Base-by-base conservation (phyloP, 495 filamentous ascomycete genomes). In the Xylaria bambusicola region DNA sequence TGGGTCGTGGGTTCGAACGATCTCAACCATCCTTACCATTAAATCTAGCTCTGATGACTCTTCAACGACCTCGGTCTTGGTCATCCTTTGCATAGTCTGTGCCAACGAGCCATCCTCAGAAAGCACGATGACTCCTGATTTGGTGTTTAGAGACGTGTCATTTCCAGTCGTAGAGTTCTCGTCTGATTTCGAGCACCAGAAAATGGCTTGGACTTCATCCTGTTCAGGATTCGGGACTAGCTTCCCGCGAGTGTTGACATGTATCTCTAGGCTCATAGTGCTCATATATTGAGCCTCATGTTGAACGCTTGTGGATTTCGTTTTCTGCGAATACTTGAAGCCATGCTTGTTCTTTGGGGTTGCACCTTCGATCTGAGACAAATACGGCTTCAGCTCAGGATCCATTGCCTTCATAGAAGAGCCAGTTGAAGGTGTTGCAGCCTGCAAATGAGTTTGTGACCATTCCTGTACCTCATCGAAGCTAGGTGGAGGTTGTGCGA, bases 231-330 rank as follows among this genome's bases (percentile, higher is more conserved):
- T 88, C 7, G 95, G 91, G 23, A 89, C 81, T 26, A 97, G 77
- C 51, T 81, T 82, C 15, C 85, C 91, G 42, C 92, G 81, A 6
- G 89, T 96, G 69, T 96, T 97, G 56, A 95, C 88, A 70, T 98
- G 94, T n/a, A 98, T 70, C 68, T 98, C 94, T 6, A 98, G 71
- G 64, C 93, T 93, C 92, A 98, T 93, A 33, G 85, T 90, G 72
- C 90, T 96, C 92, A 98, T 98, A 69, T 96, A 93, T 62, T 96
- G 92, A 6, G 86, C 84, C 69, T 96, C 91, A 61, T 93, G 89
- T 63, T 89, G 83, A 36, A 94, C 88, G 66, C 86, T 92, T 0
- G 87, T 89, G 4, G 86, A 85, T 66, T 85, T 84, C 52, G 79
- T 73, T 63, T 88, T 90, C 67, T 94, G 92, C 1, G 92, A 93